Conservation (phyloP, 495 filamentous ascomycete genomes). For the Apodospora peruviana region DNA sequence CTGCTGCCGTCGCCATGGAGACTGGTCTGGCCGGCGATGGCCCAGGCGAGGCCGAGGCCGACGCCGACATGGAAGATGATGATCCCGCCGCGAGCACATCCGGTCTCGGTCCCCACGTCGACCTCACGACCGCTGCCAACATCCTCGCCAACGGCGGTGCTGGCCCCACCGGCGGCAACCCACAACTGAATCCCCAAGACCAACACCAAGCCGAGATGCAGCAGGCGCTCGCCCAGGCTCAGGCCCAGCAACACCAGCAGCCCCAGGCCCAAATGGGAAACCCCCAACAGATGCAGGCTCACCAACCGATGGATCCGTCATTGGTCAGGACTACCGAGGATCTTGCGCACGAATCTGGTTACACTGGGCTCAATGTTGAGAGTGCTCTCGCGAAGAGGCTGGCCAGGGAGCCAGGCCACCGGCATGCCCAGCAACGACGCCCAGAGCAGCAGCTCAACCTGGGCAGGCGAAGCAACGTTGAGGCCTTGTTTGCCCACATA, state of each 20-base stretch:
- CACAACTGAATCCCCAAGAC: conserved; percentile 15
- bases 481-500: conserved; percentile 46
- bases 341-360: conserved; percentile 36
- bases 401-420: conserved; percentile 37
- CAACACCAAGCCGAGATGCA: conserved; percentile 13
- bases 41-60: conserved; percentile 27
- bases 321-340: conserved; percentile 34
- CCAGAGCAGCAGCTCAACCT: conserved; percentile 41
- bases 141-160: conserved; percentile 26
- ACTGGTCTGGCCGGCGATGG: conserved; percentile 20
- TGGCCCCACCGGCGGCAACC: too few species aligned
- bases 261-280: conserved; percentile 10
- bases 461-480: conserved; percentile 42
- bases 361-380: conserved; percentile 35
- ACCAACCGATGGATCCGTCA: conserved; percentile 23
- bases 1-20: conserved; percentile 31
- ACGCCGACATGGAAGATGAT: conserved; percentile 25
- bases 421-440: conserved; percentile 39
- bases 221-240: conserved; percentile 1
- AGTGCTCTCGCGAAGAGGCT: conserved; percentile 43
- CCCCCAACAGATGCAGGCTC: conserved; percentile 17
- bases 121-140: conserved; percentile 22
- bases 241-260: conserved; percentile 18
- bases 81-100: conserved; percentile 9
- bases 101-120: conserved; percentile 23